These are phyloP conservation scores for Phytopythium mirpurense DNA, from an alignment of 352 stramenopile genomes.

Conservation along the genomic window DNA sequence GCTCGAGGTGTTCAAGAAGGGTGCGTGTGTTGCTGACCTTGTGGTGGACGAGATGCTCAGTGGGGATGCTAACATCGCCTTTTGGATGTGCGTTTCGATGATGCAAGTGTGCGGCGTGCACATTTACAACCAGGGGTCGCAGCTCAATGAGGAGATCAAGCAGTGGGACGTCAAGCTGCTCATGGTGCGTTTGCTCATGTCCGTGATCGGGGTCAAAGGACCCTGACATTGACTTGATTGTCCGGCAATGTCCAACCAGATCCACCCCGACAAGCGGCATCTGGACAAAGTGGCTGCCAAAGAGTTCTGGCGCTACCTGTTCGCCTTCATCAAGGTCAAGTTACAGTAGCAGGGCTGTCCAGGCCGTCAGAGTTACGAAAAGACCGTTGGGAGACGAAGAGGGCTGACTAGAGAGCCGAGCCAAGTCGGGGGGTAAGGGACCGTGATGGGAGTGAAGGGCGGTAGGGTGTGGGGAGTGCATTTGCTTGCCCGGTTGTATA, in stretches of 20 bases:
- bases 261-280: slow-evolving; percentile 89
- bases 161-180: slow-evolving; percentile 89
- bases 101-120: slow-evolving; percentile 72
- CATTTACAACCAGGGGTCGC: slow-evolving; percentile 80
- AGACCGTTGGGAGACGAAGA: too few species aligned
- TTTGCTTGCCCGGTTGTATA: not conserved
- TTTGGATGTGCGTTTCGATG: not conserved
- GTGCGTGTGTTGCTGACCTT: slow-evolving; percentile 16
- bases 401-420: not conserved
- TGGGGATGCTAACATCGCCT: not conserved
- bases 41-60: not conserved
- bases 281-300: slow-evolving; percentile 87
- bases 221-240: too few species aligned
- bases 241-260: slow-evolving; percentile 24
- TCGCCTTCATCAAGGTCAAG: slow-evolving; percentile 80
- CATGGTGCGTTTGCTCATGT: slow-evolving; percentile 41
- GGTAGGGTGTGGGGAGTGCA: not conserved
- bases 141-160: slow-evolving; percentile 80
- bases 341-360: slow-evolving; percentile 41
- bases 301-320: slow-evolving; percentile 90
- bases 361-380: not conserved
- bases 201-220: too few species aligned
- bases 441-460: not conserved
- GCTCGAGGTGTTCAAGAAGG: slow-evolving; percentile 89
- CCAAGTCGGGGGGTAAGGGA: not conserved